phyloP scores from a whole-genome alignment of 106 monocot genomes.

The Triglochin maritima region DNA sequence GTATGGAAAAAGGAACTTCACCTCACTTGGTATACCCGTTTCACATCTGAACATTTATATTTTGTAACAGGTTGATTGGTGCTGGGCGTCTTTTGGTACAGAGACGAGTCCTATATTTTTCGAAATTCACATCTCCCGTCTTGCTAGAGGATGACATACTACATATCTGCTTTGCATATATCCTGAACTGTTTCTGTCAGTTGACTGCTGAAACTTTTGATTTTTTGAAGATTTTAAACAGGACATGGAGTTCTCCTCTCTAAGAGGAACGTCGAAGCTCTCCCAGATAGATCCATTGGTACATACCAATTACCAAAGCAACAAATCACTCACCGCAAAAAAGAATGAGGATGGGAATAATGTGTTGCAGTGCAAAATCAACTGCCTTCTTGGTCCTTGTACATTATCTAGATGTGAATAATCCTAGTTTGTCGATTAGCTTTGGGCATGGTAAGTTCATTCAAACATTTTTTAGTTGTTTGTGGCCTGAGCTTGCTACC shows the following conservation, averaged over 20 bases:
- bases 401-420: constrained; percentile 2
- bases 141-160: background rate
- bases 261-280: background rate
- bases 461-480: background rate
- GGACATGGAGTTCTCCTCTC: background rate
- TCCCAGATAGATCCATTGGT: background rate
- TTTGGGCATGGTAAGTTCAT: constrained; percentile 1
- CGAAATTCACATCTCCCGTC: background rate
- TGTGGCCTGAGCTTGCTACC: background rate
- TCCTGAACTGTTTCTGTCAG: too few species aligned
- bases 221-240: background rate
- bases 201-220: too few species aligned
- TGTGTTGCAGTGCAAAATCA: background rate
- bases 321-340: background rate
- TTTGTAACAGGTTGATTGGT: constrained; percentile 2
- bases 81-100: background rate
- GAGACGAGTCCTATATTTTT: too few species aligned
- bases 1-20: constrained; percentile 8
- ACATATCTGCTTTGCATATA: background rate
- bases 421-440: background rate
- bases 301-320: background rate
- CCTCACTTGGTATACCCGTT: too few species aligned
- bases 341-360: background rate
- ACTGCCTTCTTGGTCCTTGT: background rate
- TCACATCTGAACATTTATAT: background rate